A percentile compares a stretch with the other conserved stretches of the same genome.
These are phyloP conservation scores for Populus hybrid DNA, from an alignment of 441 rosid species.

Conservation along the genomic window DNA sequence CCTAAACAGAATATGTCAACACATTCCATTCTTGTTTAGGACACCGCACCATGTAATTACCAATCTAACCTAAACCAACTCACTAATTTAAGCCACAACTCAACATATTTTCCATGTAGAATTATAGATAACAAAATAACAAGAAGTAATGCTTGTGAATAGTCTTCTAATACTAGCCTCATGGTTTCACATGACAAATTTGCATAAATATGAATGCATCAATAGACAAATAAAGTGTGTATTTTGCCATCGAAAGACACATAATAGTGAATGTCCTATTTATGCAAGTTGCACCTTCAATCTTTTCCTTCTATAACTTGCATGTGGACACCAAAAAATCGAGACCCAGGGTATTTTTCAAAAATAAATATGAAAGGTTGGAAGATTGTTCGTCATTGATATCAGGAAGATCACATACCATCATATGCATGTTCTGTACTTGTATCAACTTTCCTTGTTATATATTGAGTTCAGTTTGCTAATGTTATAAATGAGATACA, in stretches of 20 bases:
- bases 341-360: neutral
- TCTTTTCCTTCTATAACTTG: too few species aligned
- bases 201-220: neutral
- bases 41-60: too few species aligned
- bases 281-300: neutral
- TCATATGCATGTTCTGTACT: neutral
- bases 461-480: constrained; percentile 9
- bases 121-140: neutral
- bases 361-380: neutral
- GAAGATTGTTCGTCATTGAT: neutral
- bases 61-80: too few species aligned
- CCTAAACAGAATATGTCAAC: too few species aligned
- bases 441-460: neutral
- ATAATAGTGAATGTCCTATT: neutral
- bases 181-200: neutral
- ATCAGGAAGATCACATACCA: neutral
- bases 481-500: constrained; percentile 21
- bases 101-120: neutral
- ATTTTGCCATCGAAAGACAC: neutral
- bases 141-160: neutral
- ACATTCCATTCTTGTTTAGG: too few species aligned
- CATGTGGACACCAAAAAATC: neutral
- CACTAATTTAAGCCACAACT: too few species aligned
- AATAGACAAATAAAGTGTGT: too few species aligned
- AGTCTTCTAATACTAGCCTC: neutral